phyloP scores from a whole-genome alignment of 2,329 filamentous ascomycete species.

The Penicillium glabrum region DNA sequence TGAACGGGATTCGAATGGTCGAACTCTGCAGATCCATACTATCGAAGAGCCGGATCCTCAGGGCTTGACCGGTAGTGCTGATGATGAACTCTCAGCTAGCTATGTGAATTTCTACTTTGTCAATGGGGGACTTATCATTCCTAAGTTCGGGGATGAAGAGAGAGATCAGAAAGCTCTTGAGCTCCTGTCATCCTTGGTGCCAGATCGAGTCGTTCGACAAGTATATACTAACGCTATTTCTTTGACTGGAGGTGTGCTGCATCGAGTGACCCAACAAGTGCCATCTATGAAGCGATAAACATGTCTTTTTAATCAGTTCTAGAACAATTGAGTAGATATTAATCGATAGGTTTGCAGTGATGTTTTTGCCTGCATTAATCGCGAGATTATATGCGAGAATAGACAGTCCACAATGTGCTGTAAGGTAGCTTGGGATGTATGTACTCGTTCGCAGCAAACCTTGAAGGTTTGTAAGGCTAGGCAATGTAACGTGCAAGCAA shows the following conservation, averaged over 20 bases:
- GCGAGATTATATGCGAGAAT: not conserved
- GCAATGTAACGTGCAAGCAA: not conserved
- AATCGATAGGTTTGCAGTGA: not conserved
- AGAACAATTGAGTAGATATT: no score
- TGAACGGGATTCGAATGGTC: constrained; percentile 24
- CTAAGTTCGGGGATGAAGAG: constrained; percentile 25
- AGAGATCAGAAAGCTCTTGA: constrained; percentile 23
- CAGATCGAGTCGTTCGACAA: constrained; percentile 23
- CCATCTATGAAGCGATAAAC: constrained; percentile 2
- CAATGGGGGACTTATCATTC: constrained; percentile 30
- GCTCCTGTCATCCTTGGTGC: constrained; percentile 20
- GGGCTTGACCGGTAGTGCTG: constrained; percentile 5
- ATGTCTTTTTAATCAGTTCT: no score
- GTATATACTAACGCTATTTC: constrained; percentile 28
- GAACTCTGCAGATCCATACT: constrained; percentile 19
- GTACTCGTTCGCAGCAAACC: not conserved
- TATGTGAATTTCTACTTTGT: constrained; percentile 34
- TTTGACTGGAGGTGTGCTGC: constrained; percentile 28
- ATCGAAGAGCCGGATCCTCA: constrained; percentile 24
- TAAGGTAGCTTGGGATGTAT: not conserved
- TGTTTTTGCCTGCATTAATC: not conserved
- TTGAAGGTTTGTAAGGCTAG: not conserved
- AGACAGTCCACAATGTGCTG: not conserved
- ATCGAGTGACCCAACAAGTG: constrained; percentile 32
- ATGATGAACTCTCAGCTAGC: constrained; percentile 20